Base-by-base conservation (phyloP, 495 filamentous ascomycete genomes). In the Podospora sp. region DNA sequence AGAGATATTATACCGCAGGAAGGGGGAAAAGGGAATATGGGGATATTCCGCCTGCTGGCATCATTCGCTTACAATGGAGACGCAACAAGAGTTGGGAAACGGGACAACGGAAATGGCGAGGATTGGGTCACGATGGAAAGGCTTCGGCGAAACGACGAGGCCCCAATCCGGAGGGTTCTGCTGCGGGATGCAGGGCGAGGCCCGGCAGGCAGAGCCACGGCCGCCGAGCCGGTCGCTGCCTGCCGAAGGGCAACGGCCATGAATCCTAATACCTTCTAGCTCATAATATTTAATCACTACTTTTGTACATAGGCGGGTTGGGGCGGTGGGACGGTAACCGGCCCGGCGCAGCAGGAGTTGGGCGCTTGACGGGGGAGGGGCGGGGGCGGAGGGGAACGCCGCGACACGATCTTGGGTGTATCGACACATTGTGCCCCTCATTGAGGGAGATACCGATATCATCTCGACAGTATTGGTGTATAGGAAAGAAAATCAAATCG, bases 271-370 rank as follows among this genome's bases (percentile, higher is more conserved):
- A 63, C 65, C 68, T 69, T 60, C 68, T 72, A 72, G 66, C 71
- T 68, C 60, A 65, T 76, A 76, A 76, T 76, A 74, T 69, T 70
- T 76, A 76, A 76, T 76, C 49, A 29, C 66, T 66, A 49, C 33
- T 71, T n/a, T n/a, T 75, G 72, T 76, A 74, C 65, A 74, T 76
- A 74, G 68, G 21, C 21, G 51, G 25, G 6, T 22, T 22, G 35
- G 25, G 27, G 35, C 16, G 27, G 35, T 8, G 25, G 36, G 21
- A 21, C n/a, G 22, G 61, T 1, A 51, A 11, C 18, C 20, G 51
- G 53, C 20, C 24, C 36, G 26, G 59, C 29, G 40, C 40, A 21
- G 24, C 58, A 59, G 51, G 65, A 6, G 22, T 51, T 20, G 20
- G 62, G 50, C 18, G n/a, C 35, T 64, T 35, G 14, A 20, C 35